phyloP scores from a whole-genome alignment of 2,329 filamentous ascomycete genomes.

The Xylaria sp. region DNA sequence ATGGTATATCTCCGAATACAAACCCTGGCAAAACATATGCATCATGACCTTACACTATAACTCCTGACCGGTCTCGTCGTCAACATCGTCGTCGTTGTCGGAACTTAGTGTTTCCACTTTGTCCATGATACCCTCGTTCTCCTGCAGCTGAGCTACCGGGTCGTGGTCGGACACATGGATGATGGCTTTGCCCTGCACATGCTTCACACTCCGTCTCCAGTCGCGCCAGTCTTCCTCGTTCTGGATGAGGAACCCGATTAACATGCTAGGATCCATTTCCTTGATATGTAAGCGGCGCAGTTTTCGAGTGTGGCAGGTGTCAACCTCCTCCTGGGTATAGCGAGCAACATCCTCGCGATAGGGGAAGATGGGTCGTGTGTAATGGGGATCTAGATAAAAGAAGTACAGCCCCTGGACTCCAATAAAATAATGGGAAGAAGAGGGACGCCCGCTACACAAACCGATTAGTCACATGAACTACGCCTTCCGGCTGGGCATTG shows the following conservation, averaged over 20 bases:
- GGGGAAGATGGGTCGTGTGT: slow-evolving; percentile 69
- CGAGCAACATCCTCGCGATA: slow-evolving; percentile 51
- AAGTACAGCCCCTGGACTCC: slow-evolving; percentile 65
- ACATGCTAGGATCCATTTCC: slow-evolving; percentile 97
- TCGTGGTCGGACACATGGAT: slow-evolving; percentile 76
- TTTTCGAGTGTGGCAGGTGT: slow-evolving; percentile 81
- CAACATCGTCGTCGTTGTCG: slow-evolving; percentile 38
- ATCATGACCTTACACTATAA: slow-evolving; percentile 4
- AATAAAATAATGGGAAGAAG: slow-evolving; percentile 67
- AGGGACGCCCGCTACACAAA: slow-evolving; percentile 71
- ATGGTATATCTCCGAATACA: slow-evolving; percentile 14
- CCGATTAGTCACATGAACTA: slow-evolving; percentile 13
- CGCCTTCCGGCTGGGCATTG: neutral
- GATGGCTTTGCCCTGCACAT: slow-evolving; percentile 75
- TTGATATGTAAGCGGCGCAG: slow-evolving; percentile 75
- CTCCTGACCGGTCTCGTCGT: slow-evolving; percentile 10
- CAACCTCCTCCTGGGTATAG: slow-evolving; percentile 67
- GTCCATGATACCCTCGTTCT: slow-evolving; percentile 70
- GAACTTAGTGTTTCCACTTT: slow-evolving; percentile 89
- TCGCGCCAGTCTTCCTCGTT: slow-evolving; percentile 76
- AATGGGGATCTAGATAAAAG: slow-evolving; percentile 94
- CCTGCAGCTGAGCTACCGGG: slow-evolving; percentile 51
- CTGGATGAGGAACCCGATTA: slow-evolving; percentile 85
- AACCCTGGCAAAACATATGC: slow-evolving; percentile 16
- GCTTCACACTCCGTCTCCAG: slow-evolving; percentile 72